Conservation (phyloP, 441 rosid genomes). For the Euphorbia corollata region DNA sequence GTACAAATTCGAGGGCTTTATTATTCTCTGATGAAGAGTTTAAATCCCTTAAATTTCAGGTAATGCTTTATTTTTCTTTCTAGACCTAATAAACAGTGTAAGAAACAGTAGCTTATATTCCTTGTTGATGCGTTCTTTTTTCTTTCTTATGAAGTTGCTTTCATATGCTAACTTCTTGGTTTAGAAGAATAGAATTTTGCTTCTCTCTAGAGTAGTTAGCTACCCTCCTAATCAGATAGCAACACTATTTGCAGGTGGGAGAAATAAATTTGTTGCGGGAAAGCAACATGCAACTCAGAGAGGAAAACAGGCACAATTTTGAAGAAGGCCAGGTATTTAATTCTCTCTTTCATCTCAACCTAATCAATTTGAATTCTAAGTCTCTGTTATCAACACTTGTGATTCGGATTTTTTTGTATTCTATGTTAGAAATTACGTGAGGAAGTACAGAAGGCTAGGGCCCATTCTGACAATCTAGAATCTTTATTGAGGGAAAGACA, state of each 20-base stretch:
- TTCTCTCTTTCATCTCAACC: not conserved
- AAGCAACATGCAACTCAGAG: constrained; percentile 93
- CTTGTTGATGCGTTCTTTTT: not conserved
- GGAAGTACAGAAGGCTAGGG: constrained; percentile 51
- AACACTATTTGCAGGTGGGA: constrained; percentile 49
- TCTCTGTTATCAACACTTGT: constrained; percentile 7
- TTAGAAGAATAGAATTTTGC: not conserved
- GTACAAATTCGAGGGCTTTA: constrained; percentile 65
- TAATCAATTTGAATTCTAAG: not conserved
- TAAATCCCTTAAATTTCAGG: constrained; percentile 88
- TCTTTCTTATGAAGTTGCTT: not conserved
- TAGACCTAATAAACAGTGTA: not conserved
- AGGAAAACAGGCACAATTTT: constrained; percentile 94
- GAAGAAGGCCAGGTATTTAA: constrained; percentile 80
- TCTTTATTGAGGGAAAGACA: constrained; percentile 53
- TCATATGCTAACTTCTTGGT: not conserved
- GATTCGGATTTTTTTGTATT: constrained; percentile 15
- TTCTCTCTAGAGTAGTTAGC: not conserved
- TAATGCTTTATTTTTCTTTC: constrained; percentile 18
- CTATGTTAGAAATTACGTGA: constrained; percentile 70
- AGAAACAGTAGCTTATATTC: not conserved
- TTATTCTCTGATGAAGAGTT: constrained; percentile 83
- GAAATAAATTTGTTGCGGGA: constrained; percentile 93
- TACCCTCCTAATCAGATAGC: not conserved
- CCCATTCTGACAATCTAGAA: constrained; percentile 47